Evolutionary conservation across 495 filamentous ascomycete species (phyloP), one percentile per base, ranked within the genome.

Genomic region (Aspergillus cristatus): DNA sequence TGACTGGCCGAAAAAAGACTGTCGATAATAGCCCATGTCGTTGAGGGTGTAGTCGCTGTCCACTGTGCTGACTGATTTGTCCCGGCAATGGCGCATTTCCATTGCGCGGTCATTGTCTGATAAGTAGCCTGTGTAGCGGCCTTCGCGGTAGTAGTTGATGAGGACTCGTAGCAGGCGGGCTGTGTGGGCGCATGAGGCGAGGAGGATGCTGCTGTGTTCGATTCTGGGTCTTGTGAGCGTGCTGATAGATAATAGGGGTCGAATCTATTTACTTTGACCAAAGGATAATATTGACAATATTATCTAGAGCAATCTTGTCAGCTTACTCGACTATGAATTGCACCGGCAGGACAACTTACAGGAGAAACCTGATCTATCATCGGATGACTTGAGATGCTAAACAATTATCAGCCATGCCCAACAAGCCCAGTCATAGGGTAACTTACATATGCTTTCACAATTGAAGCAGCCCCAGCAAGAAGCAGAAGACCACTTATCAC

Each of bases 101-200:
- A 25, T 35, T 50, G 51, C 1, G 43, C 50, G 15, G 47, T 45
- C 3, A 42, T 36, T 22, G 13, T 32, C 30, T 37, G 2, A 33
- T 30, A 20, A 58, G 41, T 60, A 60, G n/a, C 54, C 54, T 3
- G 28, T 20, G 14, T 35, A 17, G 18, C 43, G 48, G 5, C 51
- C 49, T 17, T 45, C 43, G 18, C 44, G 48, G 31, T 44, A 37
- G 16, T 41, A 34, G 17, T 60, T 51, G 11, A 58, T 47, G 13
- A 60, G 30, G 8, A 47, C 37, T 1, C 54, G 3, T 5, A 30
- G 37, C 14, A 50, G 35, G 11, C 46, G 25, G 32, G 42, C 42
- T n/a, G 42, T 32, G 1, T 42, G 42, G 7, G 42, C 38, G 35
- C 46, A 50, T 15, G 42, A 44, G 17, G 46, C 46, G 28, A 50